Base-by-base conservation (phyloP, 139 green algal species). In the Trebouxia sp. region DNA sequence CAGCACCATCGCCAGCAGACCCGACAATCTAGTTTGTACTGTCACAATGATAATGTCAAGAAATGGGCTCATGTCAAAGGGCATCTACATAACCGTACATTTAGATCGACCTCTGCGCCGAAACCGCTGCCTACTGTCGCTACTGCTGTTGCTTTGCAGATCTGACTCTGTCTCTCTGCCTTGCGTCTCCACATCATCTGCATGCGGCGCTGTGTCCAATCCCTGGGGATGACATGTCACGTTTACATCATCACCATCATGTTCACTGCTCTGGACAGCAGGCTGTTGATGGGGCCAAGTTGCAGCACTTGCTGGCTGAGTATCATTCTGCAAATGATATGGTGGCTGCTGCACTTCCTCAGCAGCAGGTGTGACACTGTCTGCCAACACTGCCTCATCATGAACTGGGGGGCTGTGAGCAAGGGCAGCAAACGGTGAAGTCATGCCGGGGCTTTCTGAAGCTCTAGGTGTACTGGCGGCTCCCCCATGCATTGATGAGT, bases 21-120 rank as follows among this genome's bases (percentile, higher is more conserved):
- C n/a, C n/a, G n/a, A n/a, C n/a, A n/a, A n/a, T n/a, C n/a, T n/a
- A n/a, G n/a, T n/a, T n/a, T n/a, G n/a, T n/a, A n/a, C n/a, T n/a
- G n/a, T n/a, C n/a, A n/a, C n/a, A n/a, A n/a, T n/a, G n/a, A n/a
- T n/a, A n/a, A n/a, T n/a, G n/a, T n/a, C n/a, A n/a, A n/a, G n/a
- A n/a, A n/a, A n/a, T n/a, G n/a, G n/a, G n/a, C n/a, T n/a, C n/a
- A n/a, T n/a, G n/a, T n/a, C n/a, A n/a, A n/a, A n/a, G n/a, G n/a
- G n/a, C n/a, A n/a, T n/a, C 37, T 26, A 72, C 62, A 72, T 72
- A 32, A 72, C 15, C 42, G 37, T 8, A 72, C 62, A 72, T n/a
- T 72, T 72, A 6, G 62, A 35, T 72, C 62, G 62, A 28, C 62
- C 62, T 43, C 43, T 72, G 24, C 7, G 42, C 3, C 62, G 62